These are phyloP conservation scores for Lepidium didymum DNA, from an alignment of 345 rosid genomes.

Conservation along the genomic window DNA sequence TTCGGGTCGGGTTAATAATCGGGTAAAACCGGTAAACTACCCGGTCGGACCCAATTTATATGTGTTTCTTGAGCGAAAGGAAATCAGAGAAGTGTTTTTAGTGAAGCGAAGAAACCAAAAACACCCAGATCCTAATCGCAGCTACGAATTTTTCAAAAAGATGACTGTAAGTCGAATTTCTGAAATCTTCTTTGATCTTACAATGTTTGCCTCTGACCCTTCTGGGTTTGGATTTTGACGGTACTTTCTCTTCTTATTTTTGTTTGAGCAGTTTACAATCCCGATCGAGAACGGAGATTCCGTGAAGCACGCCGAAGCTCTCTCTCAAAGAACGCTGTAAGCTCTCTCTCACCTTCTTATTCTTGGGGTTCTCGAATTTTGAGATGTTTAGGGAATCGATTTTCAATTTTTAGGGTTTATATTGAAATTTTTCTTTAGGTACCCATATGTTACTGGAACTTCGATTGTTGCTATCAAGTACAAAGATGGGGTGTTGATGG, in stretches of 20 bases:
- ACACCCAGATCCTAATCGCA: conserved; percentile 6
- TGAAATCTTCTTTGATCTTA: background rate
- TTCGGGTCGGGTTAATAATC: no score
- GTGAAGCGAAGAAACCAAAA: background rate
- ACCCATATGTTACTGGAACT: conserved; percentile 94
- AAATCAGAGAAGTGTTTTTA: conserved; percentile 12
- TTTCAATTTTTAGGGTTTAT: conserved; percentile 4
- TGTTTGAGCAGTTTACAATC: conserved; percentile 19
- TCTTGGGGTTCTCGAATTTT: background rate
- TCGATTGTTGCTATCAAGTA: conserved; percentile 90
- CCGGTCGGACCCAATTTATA: background rate
- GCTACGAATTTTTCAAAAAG: background rate
- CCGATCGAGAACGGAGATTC: conserved; percentile 29
- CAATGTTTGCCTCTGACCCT: background rate
- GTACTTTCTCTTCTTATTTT: background rate
- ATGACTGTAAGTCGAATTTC: conserved; percentile 30
- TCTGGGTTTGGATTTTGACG: background rate
- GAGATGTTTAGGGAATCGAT: background rate
- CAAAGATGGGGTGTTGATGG: conserved; percentile 93
- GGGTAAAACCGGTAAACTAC: background rate
- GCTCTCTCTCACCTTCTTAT: background rate
- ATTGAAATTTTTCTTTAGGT: conserved; percentile 30
- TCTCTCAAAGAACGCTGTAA: conserved; percentile 49
- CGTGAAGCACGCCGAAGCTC: conserved; percentile 32
- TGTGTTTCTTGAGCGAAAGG: conserved; percentile 35